Evolutionary conservation across 192 early-diverging fungal genomes (phyloP).

Genomic region (Tieghemiomyces parasiticus): DNA sequence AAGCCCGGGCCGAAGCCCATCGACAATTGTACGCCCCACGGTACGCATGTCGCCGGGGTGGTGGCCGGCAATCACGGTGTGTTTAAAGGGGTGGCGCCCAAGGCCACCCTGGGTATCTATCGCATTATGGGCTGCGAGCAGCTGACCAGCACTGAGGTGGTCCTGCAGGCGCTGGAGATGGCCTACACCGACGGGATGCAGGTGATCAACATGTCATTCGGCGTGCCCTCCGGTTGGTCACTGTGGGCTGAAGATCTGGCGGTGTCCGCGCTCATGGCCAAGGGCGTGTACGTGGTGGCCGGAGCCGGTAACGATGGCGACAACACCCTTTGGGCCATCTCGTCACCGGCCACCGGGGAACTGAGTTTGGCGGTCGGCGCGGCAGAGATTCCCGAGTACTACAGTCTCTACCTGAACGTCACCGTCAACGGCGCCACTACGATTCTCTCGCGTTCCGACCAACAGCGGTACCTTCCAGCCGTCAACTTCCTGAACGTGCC

Average conservation of each 20-base stretch:
- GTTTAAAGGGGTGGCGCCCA: background rate
- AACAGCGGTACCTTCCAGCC: background rate
- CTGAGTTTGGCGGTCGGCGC: constrained; percentile 14
- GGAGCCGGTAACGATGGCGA: constrained; percentile 27
- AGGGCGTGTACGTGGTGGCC: constrained; percentile 27
- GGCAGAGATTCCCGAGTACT: constrained; percentile 17
- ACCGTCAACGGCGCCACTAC: constrained; percentile 20
- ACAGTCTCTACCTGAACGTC: constrained; percentile 19
- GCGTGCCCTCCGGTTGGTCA: background rate
- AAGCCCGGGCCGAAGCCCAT: background rate
- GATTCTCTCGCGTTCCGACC: background rate
- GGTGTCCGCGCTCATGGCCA: constrained; percentile 19
- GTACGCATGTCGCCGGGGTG: constrained; percentile 4
- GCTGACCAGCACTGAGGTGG: constrained; percentile 34
- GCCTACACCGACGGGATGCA: background rate
- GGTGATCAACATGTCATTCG: background rate
- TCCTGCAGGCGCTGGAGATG: constrained; percentile 21
- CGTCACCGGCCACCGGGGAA: background rate
- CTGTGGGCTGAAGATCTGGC: constrained; percentile 21
- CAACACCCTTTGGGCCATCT: background rate
- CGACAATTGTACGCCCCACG: background rate
- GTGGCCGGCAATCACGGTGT: background rate
- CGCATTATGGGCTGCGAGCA: constrained; percentile 12
- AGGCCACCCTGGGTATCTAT: background rate
- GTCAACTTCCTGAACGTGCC: background rate